A percentile compares a stretch with the other conserved stretches of the same genome.
Evolutionary conservation across 2,329 filamentous ascomycete species (phyloP).

Genomic region (Boeremia exigua): DNA sequence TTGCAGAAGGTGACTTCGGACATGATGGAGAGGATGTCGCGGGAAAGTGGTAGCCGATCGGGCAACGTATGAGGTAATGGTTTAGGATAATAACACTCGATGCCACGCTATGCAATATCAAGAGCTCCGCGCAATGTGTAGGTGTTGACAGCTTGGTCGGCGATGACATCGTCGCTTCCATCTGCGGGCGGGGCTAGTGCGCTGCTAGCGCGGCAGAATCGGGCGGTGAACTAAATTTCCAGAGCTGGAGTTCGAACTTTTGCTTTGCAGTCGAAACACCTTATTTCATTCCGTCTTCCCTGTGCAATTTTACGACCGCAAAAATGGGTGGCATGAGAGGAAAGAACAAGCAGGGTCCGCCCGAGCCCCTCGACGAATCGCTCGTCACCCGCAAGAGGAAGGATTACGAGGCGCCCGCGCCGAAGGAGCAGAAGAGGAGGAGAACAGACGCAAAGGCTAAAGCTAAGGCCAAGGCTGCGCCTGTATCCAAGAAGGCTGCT

Average conservation of each 20-base stretch:
- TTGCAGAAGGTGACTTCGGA: constrained; percentile 83
- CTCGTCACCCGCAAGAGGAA: constrained; percentile 86
- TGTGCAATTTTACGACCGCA: constrained; percentile 11
- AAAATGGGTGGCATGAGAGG: constrained; percentile 86
- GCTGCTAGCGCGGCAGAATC: constrained; percentile 15
- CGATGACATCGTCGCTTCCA: constrained; percentile 40
- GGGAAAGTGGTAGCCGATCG: background rate
- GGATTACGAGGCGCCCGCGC: constrained; percentile 64
- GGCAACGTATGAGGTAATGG: background rate
- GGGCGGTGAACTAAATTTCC: constrained; percentile 37
- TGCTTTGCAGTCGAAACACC: constrained; percentile 16
- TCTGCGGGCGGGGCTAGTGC: constrained; percentile 17
- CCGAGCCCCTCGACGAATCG: constrained; percentile 78
- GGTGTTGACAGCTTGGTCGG: constrained; percentile 13
- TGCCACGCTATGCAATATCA: background rate
- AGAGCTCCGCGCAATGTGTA: background rate
- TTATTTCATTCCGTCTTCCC: constrained; percentile 2
- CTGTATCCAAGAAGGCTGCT: constrained; percentile 48
- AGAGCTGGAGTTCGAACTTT: constrained; percentile 5
- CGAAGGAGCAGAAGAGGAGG: constrained; percentile 64
- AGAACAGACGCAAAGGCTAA: constrained; percentile 50
- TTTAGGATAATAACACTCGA: background rate
- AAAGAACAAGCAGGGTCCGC: constrained; percentile 94
- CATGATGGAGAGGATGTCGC: constrained; percentile 32
- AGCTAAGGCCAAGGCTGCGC: constrained; percentile 22